A percentile compares a stretch with the other conserved stretches of the same genome.
Conservation (phyloP, 2,329 filamentous ascomycete species). For the Graphiopsis chlorocephala region DNA sequence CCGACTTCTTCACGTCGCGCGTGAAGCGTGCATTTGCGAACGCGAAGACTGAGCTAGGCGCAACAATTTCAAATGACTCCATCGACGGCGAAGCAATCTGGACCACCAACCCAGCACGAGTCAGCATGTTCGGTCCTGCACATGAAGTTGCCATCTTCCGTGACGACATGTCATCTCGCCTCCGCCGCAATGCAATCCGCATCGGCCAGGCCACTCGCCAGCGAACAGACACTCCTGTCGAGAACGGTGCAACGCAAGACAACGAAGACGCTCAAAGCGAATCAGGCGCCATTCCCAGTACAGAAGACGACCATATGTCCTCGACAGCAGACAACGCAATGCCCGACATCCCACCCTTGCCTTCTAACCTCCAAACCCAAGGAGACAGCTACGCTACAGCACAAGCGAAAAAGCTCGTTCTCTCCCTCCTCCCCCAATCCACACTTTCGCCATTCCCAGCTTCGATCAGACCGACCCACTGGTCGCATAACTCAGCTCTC, state of each 20-base stretch:
- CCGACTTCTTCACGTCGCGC: slow-evolving; percentile 85
- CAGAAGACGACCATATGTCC: slow-evolving; percentile 16
- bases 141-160: slow-evolving; percentile 86
- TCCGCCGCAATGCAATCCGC: slow-evolving; percentile 72
- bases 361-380: background rate
- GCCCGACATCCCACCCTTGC: background rate
- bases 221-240: slow-evolving; percentile 30
- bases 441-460: slow-evolving; percentile 84
- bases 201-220: slow-evolving; percentile 54
- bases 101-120: slow-evolving; percentile 80
- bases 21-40: slow-evolving; percentile 75
- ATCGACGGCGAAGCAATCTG: slow-evolving; percentile 73
- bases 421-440: slow-evolving; percentile 87
- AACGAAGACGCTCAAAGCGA: slow-evolving; percentile 27
- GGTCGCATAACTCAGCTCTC: slow-evolving; percentile 76
- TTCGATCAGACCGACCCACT: slow-evolving; percentile 75
- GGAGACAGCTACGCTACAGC: slow-evolving; percentile 8
- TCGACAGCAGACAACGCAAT: background rate
- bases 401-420: slow-evolving; percentile 60
- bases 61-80: slow-evolving; percentile 48
- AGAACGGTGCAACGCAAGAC: background rate
- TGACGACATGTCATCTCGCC: slow-evolving; percentile 77
- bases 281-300: slow-evolving; percentile 27
- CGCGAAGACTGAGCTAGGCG: slow-evolving; percentile 68
- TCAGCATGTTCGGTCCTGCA: slow-evolving; percentile 81